phyloP scores from a whole-genome alignment of 768 basidiomycete genomes.

The Megacollybia marginata region DNA sequence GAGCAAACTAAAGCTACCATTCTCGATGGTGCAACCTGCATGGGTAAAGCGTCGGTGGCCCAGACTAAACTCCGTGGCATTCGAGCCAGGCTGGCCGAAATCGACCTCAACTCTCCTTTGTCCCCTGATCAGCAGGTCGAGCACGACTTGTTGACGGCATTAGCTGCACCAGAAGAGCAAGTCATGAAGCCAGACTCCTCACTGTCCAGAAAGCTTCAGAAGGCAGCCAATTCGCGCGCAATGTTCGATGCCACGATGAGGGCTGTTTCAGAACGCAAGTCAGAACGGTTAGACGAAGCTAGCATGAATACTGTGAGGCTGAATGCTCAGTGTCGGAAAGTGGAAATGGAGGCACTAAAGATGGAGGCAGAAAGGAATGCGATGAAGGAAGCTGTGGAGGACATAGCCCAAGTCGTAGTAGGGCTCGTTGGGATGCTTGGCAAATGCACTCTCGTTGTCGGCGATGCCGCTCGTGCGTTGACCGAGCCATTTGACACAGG shows the following conservation, averaged over 20 bases:
- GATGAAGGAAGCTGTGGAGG: constrained; percentile 50
- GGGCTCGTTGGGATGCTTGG: constrained; percentile 76
- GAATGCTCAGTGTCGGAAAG: constrained; percentile 55
- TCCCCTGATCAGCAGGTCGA: constrained; percentile 66
- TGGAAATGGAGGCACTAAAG: constrained; percentile 64
- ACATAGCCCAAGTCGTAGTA: constrained; percentile 63
- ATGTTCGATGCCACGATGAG: constrained; percentile 85
- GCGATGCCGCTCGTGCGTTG: constrained; percentile 43
- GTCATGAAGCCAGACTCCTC: constrained; percentile 51
- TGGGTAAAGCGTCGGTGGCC: constrained; percentile 65
- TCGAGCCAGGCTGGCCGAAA: constrained; percentile 50
- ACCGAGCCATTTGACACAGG: constrained; percentile 17
- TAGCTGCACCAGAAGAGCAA: constrained; percentile 68
- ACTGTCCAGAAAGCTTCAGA: constrained; percentile 50
- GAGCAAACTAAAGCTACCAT: constrained; percentile 68
- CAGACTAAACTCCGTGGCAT: constrained; percentile 62
- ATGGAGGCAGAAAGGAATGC: constrained; percentile 60
- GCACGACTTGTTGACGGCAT: constrained; percentile 54
- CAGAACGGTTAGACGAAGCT: constrained; percentile 70
- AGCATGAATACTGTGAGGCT: constrained; percentile 64
- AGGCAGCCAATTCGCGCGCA: constrained; percentile 65
- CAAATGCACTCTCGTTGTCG: constrained; percentile 66
- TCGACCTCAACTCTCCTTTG: constrained; percentile 37
- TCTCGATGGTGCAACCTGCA: constrained; percentile 66
- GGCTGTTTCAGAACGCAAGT: constrained; percentile 74